Percentiles rank a stretch among this genome's conserved stretches.
Conservation (phyloP, 768 basidiomycete species). For the Candolleomyces aberdarensis region DNA sequence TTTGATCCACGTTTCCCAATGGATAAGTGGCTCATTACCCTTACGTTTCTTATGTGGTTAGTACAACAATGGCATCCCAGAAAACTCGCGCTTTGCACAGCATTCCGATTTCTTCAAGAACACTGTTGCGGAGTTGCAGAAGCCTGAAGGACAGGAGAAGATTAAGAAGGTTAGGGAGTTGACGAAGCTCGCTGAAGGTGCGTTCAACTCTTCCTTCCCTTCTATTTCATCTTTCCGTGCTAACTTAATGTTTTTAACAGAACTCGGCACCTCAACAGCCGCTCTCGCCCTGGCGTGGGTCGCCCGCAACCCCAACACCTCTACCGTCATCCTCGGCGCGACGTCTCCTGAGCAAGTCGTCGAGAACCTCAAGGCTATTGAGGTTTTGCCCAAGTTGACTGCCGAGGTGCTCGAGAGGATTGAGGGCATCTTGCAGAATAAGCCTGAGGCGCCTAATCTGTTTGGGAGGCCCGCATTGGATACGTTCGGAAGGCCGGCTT, state of each 20-base stretch:
- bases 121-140: conserved; percentile 50
- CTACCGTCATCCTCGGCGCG: conserved; percentile 66
- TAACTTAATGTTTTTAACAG: conserved; percentile 20
- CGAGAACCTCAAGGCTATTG: conserved; percentile 69
- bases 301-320: conserved; percentile 61
- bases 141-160: conserved; percentile 62
- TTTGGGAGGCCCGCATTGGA: not conserved
- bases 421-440: conserved; percentile 62
- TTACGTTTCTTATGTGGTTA: conserved; percentile 10
- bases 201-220: conserved; percentile 19
- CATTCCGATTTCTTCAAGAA: conserved; percentile 53
- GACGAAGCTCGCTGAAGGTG: conserved; percentile 61
- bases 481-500: not conserved
- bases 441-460: conserved; percentile 28
- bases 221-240: not conserved
- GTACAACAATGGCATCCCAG: conserved; percentile 77
- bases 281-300: conserved; percentile 81
- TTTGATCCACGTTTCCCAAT: not conserved
- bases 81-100: conserved; percentile 65
- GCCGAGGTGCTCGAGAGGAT: conserved; percentile 62
- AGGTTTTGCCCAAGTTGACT: conserved; percentile 71
- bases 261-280: conserved; percentile 54
- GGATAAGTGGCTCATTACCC: not conserved
- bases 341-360: conserved; percentile 58
- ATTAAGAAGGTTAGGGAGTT: conserved; percentile 68